These are phyloP conservation scores for Pleurotus ostreatus DNA, from an alignment of 768 basidiomycete species.

Conservation along the genomic window DNA sequence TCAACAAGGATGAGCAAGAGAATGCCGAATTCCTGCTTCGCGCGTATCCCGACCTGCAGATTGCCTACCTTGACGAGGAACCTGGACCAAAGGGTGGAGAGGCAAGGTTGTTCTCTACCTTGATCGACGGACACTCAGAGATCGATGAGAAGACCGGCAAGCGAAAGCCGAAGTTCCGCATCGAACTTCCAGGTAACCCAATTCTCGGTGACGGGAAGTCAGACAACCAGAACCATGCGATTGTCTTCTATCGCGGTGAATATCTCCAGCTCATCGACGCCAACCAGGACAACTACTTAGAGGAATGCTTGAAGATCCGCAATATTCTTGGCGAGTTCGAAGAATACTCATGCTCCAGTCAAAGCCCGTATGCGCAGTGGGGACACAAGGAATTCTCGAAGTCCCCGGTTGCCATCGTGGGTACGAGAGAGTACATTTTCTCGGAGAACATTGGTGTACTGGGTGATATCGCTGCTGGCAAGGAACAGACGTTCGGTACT, in stretches of 20 bases:
- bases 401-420: constrained; percentile 93
- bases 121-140: constrained; percentile 98
- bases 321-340: constrained; percentile 98
- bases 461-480: constrained; percentile 98
- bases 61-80: constrained; percentile 97
- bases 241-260: constrained; percentile 98
- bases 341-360: constrained; percentile 83
- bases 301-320: constrained; percentile 98
- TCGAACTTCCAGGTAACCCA: constrained; percentile 97
- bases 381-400: constrained; percentile 90
- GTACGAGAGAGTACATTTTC: constrained; percentile 99
- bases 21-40: constrained; percentile 97
- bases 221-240: constrained; percentile 99
- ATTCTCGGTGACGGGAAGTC: constrained; percentile 99
- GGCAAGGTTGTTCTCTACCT: constrained; percentile 81
- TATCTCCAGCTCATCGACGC: constrained; percentile 99
- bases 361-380: constrained; percentile 96
- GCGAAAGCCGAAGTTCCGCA: constrained; percentile 93
- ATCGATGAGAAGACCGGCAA: constrained; percentile 84
- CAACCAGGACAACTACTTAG: constrained; percentile 99
- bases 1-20: constrained; percentile 98
- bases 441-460: constrained; percentile 99
- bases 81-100: constrained; percentile 86
- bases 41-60: constrained; percentile 97
- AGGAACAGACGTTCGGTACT: constrained; percentile 99